Conservation (phyloP, 768 basidiomycete species). For the Termitomyces sp. region DNA sequence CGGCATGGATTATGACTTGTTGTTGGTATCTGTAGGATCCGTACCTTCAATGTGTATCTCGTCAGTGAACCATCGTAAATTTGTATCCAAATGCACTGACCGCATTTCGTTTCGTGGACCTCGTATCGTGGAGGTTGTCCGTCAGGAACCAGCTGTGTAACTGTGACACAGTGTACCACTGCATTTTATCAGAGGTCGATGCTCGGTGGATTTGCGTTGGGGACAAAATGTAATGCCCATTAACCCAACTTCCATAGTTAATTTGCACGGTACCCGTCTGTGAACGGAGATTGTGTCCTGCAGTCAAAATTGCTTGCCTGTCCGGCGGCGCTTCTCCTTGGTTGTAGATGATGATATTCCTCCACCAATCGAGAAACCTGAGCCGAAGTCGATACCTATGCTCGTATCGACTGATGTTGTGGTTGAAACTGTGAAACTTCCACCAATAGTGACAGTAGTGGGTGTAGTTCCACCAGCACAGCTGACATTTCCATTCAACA, state of each 20-base stretch:
- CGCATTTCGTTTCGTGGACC: slow-evolving; percentile 10
- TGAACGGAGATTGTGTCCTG: slow-evolving; percentile 7
- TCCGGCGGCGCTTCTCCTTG: slow-evolving; percentile 2
- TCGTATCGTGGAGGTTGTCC: slow-evolving; percentile 1
- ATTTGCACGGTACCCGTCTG: slow-evolving; percentile 11
- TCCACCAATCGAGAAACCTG: slow-evolving; percentile 9
- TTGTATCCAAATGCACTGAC: neutral
- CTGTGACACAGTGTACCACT: slow-evolving; percentile 9
- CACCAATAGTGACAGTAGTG: slow-evolving; percentile 7
- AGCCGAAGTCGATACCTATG: slow-evolving; percentile 6
- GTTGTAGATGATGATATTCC: slow-evolving; percentile 5
- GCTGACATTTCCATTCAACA: neutral
- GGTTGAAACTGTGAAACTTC: slow-evolving; percentile 4
- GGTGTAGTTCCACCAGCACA: slow-evolving; percentile 10
- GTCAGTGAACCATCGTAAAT: neutral
- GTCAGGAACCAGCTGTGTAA: slow-evolving; percentile 8
- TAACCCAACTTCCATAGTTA: slow-evolving; percentile 10
- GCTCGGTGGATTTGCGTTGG: neutral
- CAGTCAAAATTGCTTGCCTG: slow-evolving; percentile 10
- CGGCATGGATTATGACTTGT: neutral
- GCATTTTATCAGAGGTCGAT: neutral
- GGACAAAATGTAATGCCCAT: slow-evolving; percentile 10
- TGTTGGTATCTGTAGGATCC: slow-evolving; percentile 1
- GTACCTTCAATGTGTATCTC: neutral
- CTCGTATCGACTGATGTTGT: slow-evolving; percentile 4